These are phyloP conservation scores for Dunaliella sp. DNA, from an alignment of 139 green algal genomes.

Conservation along the genomic window DNA sequence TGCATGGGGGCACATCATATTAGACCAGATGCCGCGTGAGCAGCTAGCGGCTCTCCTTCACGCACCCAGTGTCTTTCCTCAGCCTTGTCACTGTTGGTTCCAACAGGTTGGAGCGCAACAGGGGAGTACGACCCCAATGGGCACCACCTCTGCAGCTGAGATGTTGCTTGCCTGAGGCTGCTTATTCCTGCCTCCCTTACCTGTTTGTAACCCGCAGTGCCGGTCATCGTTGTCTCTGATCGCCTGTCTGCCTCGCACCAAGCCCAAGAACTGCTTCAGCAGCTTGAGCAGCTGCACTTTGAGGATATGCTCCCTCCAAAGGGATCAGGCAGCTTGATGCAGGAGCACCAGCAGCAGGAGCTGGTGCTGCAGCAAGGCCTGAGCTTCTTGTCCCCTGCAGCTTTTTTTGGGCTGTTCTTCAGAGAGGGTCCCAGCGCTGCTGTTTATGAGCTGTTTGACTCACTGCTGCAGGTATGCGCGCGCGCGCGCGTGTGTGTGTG, in stretches of 20 bases:
- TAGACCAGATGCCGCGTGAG: too few relatives aligned
- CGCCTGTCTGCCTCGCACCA: not conserved
- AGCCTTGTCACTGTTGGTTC: too few relatives aligned
- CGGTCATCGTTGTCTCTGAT: slow-evolving; percentile 45
- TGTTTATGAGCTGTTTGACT: slow-evolving; percentile 19
- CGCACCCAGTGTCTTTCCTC: too few relatives aligned
- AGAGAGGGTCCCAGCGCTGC: not conserved
- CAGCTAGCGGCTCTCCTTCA: too few relatives aligned
- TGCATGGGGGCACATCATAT: too few relatives aligned
- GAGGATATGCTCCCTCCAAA: not conserved
- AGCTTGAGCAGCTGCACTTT: slow-evolving; percentile 1
- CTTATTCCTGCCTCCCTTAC: too few relatives aligned
- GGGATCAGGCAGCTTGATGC: not conserved
- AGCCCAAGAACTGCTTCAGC: not conserved
- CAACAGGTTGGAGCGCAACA: too few relatives aligned
- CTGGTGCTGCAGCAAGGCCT: not conserved
- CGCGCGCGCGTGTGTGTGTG: not conserved
- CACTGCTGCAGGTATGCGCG: slow-evolving; percentile 6
- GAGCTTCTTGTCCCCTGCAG: not conserved
- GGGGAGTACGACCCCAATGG: too few relatives aligned
- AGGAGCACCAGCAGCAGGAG: not conserved
- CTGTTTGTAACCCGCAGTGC: too few relatives aligned
- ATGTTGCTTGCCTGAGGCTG: too few relatives aligned
- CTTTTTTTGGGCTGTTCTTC: not conserved
- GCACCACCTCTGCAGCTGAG: too few relatives aligned